Evolutionary conservation across 208 protist genomes (phyloP).

Genomic region (Blechomonas ayalai): DNA sequence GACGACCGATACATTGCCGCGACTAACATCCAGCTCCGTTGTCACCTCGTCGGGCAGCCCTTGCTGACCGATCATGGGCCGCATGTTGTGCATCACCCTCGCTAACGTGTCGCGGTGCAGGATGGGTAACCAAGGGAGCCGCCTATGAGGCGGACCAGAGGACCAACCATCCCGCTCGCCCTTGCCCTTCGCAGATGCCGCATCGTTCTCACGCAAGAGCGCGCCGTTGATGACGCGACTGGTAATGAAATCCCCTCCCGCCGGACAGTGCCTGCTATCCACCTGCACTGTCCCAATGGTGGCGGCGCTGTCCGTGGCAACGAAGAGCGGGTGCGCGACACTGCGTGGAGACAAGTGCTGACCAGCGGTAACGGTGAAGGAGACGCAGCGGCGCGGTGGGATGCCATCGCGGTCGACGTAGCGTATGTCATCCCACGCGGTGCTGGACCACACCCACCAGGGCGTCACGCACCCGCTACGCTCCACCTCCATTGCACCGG

Average conservation of each 20-base stretch:
- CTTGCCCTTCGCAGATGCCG: conserved; percentile 4
- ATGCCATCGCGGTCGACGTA: conserved; percentile 1
- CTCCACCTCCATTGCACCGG: conserved; percentile 39
- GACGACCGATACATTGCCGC: conserved; percentile 25
- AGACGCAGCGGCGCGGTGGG: conserved; percentile 37
- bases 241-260: conserved; percentile 12
- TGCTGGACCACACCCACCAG: conserved; percentile 59
- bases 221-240: conserved; percentile 14
- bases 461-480: conserved; percentile 41
- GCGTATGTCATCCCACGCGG: conserved; percentile 28
- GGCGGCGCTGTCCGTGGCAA: too few species aligned
- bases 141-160: conserved; percentile 3
- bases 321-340: conserved; percentile 53
- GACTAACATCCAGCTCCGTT: conserved; percentile 61
- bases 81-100: conserved; percentile 34
- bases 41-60: conserved; percentile 53
- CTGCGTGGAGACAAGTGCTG: conserved; percentile 53
- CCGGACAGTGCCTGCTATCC: too few species aligned
- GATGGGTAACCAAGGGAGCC: conserved; percentile 43
- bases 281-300: too few species aligned
- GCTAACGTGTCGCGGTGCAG: conserved; percentile 32
- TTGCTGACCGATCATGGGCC: conserved; percentile 58
- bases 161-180: background rate
- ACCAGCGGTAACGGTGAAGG: conserved; percentile 34
- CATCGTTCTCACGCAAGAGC: background rate